Conservation (phyloP, 345 rosid species). For the Boechera stricta region DNA sequence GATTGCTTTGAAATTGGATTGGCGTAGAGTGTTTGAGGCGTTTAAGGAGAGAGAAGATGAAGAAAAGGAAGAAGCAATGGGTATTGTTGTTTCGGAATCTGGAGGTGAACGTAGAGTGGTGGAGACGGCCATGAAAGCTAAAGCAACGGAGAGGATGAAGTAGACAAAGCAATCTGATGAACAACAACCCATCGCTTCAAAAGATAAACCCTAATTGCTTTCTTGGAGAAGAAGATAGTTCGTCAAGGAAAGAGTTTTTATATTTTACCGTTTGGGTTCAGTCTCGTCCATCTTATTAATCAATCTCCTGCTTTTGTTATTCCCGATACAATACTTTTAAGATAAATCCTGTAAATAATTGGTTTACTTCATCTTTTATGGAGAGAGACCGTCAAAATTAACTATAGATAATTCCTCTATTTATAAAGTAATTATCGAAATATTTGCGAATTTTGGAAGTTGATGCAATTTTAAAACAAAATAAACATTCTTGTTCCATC, state of each 20-base stretch:
- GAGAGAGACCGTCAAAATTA: not conserved
- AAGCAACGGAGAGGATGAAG: constrained; percentile 60
- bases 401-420: not conserved
- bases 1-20: constrained; percentile 66
- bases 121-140: constrained; percentile 77
- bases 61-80: constrained; percentile 18
- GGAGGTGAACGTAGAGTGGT: constrained; percentile 50
- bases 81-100: constrained; percentile 20
- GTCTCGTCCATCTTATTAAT: not conserved
- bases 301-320: not conserved
- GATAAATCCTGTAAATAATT: too few species aligned
- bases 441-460: not conserved
- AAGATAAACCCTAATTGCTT: not conserved
- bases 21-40: constrained; percentile 61
- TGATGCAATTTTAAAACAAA: not conserved
- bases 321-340: not conserved
- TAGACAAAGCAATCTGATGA: constrained; percentile 55
- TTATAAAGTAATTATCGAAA: not conserved
- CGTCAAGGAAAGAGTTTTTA: not conserved
- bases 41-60: constrained; percentile 50
- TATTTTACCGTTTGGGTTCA: not conserved
- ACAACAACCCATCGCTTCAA: constrained; percentile 38
- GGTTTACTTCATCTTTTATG: not conserved
- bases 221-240: constrained; percentile 35
- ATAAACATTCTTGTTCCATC: constrained; percentile 6